Percentiles rank a stretch among this genome's conserved stretches.
Conservation (phyloP, 805 yeast genomes). For the Jamesozyma gamospora region DNA sequence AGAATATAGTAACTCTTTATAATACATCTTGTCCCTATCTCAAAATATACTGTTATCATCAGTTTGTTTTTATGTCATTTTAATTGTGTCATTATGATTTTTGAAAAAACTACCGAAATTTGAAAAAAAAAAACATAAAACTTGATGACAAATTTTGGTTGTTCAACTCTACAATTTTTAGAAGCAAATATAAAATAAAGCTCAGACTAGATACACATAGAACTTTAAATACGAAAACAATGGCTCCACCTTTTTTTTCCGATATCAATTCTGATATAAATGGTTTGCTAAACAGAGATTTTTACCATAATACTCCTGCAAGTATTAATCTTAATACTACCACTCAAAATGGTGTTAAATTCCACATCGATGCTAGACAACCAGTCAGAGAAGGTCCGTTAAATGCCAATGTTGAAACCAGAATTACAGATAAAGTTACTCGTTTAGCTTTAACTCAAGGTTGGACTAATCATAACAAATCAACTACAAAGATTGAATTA, state of each 20-base stretch:
- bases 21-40: too few relatives aligned
- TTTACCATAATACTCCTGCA: constrained; percentile 85
- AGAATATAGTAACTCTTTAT: too few relatives aligned
- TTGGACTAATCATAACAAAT: constrained; percentile 89
- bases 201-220: too few relatives aligned
- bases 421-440: constrained; percentile 83
- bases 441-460: constrained; percentile 95
- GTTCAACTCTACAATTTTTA: too few relatives aligned
- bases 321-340: constrained; percentile 80
- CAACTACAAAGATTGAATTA: constrained; percentile 89
- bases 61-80: too few relatives aligned
- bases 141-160: too few relatives aligned
- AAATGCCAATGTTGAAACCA: constrained; percentile 83
- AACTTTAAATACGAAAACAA: constrained; percentile 15
- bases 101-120: too few relatives aligned
- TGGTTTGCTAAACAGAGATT: constrained; percentile 82
- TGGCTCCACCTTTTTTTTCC: constrained; percentile 85
- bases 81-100: too few relatives aligned
- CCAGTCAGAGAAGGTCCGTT: constrained; percentile 70
- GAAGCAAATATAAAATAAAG: too few relatives aligned
- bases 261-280: constrained; percentile 90
- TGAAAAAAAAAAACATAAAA: too few relatives aligned
- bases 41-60: too few relatives aligned
- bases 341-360: constrained; percentile 94
- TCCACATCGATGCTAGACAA: constrained; percentile 87